Conservation (phyloP, 805 yeast genomes). For the Teunomyces panamensis region DNA sequence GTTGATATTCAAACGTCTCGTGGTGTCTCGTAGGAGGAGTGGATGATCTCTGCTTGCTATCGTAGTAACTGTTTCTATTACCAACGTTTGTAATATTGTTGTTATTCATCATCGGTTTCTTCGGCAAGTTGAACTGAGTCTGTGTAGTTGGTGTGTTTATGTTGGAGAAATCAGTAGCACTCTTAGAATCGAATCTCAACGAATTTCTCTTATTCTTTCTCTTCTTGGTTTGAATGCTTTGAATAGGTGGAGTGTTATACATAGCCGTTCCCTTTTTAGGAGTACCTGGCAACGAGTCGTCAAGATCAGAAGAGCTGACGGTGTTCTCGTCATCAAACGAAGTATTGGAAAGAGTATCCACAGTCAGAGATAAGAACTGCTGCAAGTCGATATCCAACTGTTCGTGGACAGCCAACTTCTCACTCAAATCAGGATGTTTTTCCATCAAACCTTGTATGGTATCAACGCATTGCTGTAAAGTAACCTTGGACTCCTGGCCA, state of each 20-base stretch:
- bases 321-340: constrained; percentile 36
- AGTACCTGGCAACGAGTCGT: constrained; percentile 5
- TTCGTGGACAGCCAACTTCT: constrained; percentile 25
- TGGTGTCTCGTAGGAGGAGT: constrained; percentile 22
- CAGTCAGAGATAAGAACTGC: constrained; percentile 31
- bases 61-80: constrained; percentile 8
- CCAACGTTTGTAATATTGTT: constrained; percentile 2
- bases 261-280: neutral
- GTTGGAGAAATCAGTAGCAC: constrained; percentile 16
- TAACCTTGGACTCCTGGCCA: constrained; percentile 44
- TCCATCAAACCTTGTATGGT: constrained; percentile 39
- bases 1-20: constrained; percentile 3
- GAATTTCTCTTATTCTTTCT: constrained; percentile 36
- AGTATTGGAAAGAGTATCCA: constrained; percentile 26
- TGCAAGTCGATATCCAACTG: constrained; percentile 32
- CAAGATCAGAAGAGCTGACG: constrained; percentile 15
- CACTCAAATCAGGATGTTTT: constrained; percentile 33
- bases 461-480: constrained; percentile 47
- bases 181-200: constrained; percentile 25
- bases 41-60: constrained; percentile 19
- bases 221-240: constrained; percentile 21
- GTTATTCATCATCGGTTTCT: constrained; percentile 13
- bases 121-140: constrained; percentile 17
- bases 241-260: constrained; percentile 9
- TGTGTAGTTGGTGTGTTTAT: constrained; percentile 17